Conservation (phyloP, 164 flowering plant species). For the Nelumbo lutea region DNA sequence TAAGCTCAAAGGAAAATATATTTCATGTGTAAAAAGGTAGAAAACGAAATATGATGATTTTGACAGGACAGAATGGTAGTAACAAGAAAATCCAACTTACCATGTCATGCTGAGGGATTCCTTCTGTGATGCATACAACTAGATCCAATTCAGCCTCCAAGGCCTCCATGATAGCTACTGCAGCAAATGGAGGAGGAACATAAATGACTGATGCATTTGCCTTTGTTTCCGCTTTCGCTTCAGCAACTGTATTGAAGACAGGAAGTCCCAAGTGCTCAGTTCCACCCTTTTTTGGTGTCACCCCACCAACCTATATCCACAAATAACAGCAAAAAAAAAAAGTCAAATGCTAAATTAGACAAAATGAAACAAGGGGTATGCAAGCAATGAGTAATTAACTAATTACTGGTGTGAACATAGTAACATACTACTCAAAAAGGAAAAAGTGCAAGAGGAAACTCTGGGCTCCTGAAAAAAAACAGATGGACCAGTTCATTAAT, state of each 20-base stretch:
- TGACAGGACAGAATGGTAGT: no score
- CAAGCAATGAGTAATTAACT: neutral
- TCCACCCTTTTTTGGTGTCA: constrained; percentile 93
- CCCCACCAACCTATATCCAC: constrained; percentile 81
- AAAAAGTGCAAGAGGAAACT: no score
- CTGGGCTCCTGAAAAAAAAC: no score
- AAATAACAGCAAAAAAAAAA: constrained; percentile 1
- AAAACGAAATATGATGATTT: no score
- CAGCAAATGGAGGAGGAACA: constrained; percentile 99
- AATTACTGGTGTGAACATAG: no score
- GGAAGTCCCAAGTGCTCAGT: constrained; percentile 95
- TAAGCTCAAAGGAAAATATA: no score
- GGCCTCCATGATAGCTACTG: constrained; percentile 93
- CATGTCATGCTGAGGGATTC: constrained; percentile 99
- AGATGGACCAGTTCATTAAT: no score
- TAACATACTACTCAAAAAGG: no score
- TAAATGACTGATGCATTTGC: constrained; percentile 97
- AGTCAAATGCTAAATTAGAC: neutral
- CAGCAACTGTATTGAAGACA: constrained; percentile 94
- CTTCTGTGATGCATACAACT: constrained; percentile 96
- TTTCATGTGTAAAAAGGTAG: no score
- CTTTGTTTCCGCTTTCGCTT: constrained; percentile 94
- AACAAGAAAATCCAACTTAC: constrained; percentile 27
- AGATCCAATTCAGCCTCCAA: constrained; percentile 96
- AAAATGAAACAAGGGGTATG: neutral